Evolutionary conservation across 441 rosid genomes (phyloP), one percentile per base, ranked within the genome.

Genomic region (Bruguiera hainesii): DNA sequence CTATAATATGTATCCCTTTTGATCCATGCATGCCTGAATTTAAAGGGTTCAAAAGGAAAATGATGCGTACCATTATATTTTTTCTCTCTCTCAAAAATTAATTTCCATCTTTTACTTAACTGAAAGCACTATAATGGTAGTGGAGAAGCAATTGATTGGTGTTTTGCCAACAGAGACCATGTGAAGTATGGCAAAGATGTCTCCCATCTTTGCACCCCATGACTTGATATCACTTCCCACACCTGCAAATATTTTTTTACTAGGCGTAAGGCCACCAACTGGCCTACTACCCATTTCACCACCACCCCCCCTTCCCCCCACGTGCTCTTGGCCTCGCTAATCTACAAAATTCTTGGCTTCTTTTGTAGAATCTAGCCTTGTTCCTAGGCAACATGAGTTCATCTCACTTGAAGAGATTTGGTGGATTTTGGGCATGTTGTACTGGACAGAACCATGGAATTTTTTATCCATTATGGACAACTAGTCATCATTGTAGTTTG

Each of bases 221-320:
- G 72, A 72, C 72, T 75, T 78, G 76, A 69, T 72, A 59, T 56
- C 79, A 72, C 76, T 75, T 4, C 65, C 71, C 25, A 56, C 51
- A 21, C 53, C 63, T 48, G 59, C 10, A 64, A 59, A 60, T 15
- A 2, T 5, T 56, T 57, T 57, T 56, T 57, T 57, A 56, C 50
- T 42, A 39, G 39, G 28, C n/a, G 23, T 31, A 39, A 20, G 29
- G 58, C 15, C 48, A 13, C 48, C 15, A 37, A 37, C 42, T 37
- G 42, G 42, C 42, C 42, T 37, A 37, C 15, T 37, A 37, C 3
- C 9, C 37, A 33, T 33, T 33, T 33, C 9, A 33, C 8, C 35
- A 6, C 35, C 7, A 29, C 31, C 31, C 5, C 31, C 5, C 5
- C 5, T 1, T 1, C 37, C 16, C 48, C 48, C 5, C 16, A 11